Percentiles rank a stretch among this genome's conserved stretches.
Conservation (phyloP, 1,284 basidiomycete genomes). For the Sporisorium sorghi region DNA sequence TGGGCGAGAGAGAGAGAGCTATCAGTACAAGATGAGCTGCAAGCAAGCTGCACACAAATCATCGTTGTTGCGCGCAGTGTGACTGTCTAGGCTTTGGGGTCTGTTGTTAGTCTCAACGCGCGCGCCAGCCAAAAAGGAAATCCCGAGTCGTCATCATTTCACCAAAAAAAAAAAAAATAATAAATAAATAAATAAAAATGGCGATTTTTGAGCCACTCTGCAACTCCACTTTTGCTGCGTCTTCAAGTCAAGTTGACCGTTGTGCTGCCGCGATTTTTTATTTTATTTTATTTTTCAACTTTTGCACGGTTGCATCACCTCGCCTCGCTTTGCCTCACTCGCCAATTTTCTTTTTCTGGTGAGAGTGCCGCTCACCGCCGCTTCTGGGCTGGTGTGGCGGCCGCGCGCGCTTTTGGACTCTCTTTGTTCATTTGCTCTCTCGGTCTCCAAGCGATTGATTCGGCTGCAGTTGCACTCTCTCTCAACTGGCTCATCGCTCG, state of each 20-base stretch:
- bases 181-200: no score
- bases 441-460: background rate
- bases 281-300: background rate
- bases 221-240: no score
- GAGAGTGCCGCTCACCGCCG: background rate
- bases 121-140: background rate
- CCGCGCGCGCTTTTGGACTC: no score
- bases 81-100: background rate
- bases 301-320: constrained; percentile 7
- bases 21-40: no score
- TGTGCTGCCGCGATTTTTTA: constrained; percentile 1
- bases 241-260: background rate
- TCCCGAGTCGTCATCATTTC: constrained; percentile 2
- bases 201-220: no score
- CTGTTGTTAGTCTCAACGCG: background rate
- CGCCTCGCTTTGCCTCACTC: background rate
- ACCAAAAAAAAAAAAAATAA: no score
- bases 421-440: background rate
- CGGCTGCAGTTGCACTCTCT: background rate
- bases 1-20: no score
- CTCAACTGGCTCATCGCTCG: background rate
- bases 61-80: no score
- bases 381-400: background rate
- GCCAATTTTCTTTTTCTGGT: background rate
- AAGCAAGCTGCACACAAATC: no score